Percentiles rank a stretch among this genome's conserved stretches.
phyloP scores from a whole-genome alignment of 768 basidiomycete genomes.

The Mycena galopus region DNA sequence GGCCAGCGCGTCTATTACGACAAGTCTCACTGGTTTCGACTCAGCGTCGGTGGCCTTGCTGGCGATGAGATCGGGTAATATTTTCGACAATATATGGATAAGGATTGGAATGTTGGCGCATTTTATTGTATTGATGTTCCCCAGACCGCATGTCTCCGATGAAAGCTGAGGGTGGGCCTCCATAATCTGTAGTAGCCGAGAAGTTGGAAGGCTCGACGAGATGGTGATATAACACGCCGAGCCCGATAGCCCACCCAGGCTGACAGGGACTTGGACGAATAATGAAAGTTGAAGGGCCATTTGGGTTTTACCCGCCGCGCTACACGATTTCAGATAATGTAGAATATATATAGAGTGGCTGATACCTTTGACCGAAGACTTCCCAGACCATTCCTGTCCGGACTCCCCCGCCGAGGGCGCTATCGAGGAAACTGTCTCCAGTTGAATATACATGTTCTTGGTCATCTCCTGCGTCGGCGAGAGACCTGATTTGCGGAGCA shows the following conservation, averaged over 20 bases:
- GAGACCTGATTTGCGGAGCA: slow-evolving; percentile 49
- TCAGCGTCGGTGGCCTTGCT: slow-evolving; percentile 44
- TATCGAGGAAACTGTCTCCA: slow-evolving; percentile 80
- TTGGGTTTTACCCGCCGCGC: slow-evolving; percentile 96
- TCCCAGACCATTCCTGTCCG: slow-evolving; percentile 88
- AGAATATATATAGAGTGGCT: slow-evolving; percentile 19
- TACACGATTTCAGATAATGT: slow-evolving; percentile 46
- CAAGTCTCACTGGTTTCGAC: slow-evolving; percentile 74
- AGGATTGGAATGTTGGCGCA: slow-evolving; percentile 68
- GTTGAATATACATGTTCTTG: slow-evolving; percentile 72
- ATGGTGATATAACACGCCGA: slow-evolving; percentile 85
- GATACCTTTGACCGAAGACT: slow-evolving; percentile 88
- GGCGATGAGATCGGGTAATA: slow-evolving; percentile 66
- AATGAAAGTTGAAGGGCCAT: slow-evolving; percentile 88
- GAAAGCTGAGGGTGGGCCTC: slow-evolving; percentile 63
- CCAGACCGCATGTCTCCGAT: slow-evolving; percentile 58
- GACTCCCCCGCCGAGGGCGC: slow-evolving; percentile 83
- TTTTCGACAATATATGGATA: slow-evolving; percentile 65
- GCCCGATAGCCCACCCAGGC: slow-evolving; percentile 70
- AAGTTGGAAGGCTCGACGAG: slow-evolving; percentile 75
- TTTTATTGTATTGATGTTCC: slow-evolving; percentile 73
- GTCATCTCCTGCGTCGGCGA: background rate
- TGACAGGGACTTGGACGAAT: slow-evolving; percentile 76
- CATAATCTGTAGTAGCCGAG: slow-evolving; percentile 76
- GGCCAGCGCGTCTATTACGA: slow-evolving; percentile 91